Evolutionary conservation across 495 filamentous ascomycete species (phyloP).

Genomic region (Astrothelium macrocarpum): DNA sequence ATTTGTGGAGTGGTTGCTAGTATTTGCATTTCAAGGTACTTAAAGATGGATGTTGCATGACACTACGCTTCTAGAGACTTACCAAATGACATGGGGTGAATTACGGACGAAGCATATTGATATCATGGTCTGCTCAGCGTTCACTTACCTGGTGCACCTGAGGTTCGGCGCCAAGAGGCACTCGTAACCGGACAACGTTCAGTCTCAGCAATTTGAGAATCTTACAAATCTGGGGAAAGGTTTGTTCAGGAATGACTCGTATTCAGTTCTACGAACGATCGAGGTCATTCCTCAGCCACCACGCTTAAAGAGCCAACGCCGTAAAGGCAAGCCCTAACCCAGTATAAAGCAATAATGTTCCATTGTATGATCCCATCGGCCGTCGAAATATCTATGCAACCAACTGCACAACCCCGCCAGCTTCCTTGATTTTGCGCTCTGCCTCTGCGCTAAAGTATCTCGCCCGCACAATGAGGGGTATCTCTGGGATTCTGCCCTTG

Average conservation of each 20-base stretch:
- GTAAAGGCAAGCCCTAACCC: slow-evolving; percentile 2
- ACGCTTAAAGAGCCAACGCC: slow-evolving; percentile 7
- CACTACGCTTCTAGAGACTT: not conserved
- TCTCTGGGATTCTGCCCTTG: slow-evolving; percentile 78
- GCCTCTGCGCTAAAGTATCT: slow-evolving; percentile 80
- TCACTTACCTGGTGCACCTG: not conserved
- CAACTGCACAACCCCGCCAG: slow-evolving; percentile 83
- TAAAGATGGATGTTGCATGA: not conserved
- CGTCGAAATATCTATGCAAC: slow-evolving; percentile 52
- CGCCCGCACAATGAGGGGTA: slow-evolving; percentile 81
- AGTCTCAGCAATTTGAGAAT: not conserved
- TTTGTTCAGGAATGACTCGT: slow-evolving; percentile 8
- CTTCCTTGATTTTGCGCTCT: slow-evolving; percentile 91
- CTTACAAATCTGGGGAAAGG: not conserved
- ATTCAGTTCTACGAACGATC: slow-evolving; percentile 4
- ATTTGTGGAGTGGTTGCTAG: not conserved
- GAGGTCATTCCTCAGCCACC: slow-evolving; percentile 5
- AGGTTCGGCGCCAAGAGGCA: not conserved
- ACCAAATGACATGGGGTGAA: not conserved
- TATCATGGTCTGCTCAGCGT: not conserved
- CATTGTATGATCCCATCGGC: not conserved
- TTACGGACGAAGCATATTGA: not conserved
- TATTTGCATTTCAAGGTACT: slow-evolving; percentile 2
- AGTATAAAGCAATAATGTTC: not conserved
- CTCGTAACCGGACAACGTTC: not conserved